A percentile compares a stretch with the other conserved stretches of the same genome.
phyloP scores from a whole-genome alignment of 495 filamentous ascomycete genomes.

The Geoglossum glabrum region DNA sequence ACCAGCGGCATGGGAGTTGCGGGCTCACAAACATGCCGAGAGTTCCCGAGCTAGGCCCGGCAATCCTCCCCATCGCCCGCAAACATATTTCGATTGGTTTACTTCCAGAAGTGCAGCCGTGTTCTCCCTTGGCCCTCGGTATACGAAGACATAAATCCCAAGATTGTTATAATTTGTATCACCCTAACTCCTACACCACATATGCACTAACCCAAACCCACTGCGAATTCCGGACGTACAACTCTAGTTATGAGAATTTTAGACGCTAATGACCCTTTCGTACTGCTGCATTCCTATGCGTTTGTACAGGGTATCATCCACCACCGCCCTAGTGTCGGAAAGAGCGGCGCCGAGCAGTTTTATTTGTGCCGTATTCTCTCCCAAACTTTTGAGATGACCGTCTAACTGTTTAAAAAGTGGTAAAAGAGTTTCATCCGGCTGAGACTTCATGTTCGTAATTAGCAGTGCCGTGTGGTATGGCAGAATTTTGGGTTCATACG shows the following conservation, averaged over 20 bases:
- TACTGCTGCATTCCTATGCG: slow-evolving; percentile 1
- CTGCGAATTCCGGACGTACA: background rate
- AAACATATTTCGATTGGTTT: background rate
- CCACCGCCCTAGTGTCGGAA: slow-evolving; percentile 26
- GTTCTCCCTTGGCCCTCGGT: background rate
- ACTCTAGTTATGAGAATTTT: background rate
- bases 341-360: slow-evolving; percentile 31
- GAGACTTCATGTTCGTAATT: background rate
- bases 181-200: background rate
- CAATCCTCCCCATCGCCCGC: background rate
- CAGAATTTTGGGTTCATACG: background rate
- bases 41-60: background rate
- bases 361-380: slow-evolving; percentile 31
- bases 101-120: background rate
- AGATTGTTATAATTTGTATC: background rate
- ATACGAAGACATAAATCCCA: background rate
- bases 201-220: background rate
- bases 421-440: slow-evolving; percentile 16
- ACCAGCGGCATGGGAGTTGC: background rate
- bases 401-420: slow-evolving; percentile 25
- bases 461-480: background rate
- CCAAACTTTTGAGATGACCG: slow-evolving; percentile 36
- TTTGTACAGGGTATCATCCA: slow-evolving; percentile 17
- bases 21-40: background rate
- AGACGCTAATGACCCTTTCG: background rate